Evolutionary conservation across 2,329 filamentous ascomycete species (phyloP), one percentile per base, ranked within the genome.

Genomic region (Didymella sp.): DNA sequence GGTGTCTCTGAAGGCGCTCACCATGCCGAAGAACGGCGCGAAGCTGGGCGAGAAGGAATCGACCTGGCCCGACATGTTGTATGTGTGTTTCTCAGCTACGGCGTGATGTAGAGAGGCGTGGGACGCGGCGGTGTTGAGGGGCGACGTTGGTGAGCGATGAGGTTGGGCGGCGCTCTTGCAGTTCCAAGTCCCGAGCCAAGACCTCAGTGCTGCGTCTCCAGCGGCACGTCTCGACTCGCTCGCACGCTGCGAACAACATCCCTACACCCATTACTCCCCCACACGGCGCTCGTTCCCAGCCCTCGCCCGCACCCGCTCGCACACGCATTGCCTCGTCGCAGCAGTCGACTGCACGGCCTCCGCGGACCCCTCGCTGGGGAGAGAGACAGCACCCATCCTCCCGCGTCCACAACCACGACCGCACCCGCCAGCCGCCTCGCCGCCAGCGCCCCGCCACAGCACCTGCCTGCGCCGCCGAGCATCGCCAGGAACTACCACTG

Each of bases 21-120:
- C 90, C 89, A 94, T 92, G 82, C 91, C 91, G 76, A 94, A 84
- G 82, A 94, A 95, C 69, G 90, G 90, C 80, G 91, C 91, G 76
- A 93, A 94, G 79, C 90, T 90, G 69, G 91, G 91, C 58, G 88
- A 82, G 61, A 67, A 56, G 48, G 63, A 60, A 27, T 70, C 61
- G 17, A 60, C 53, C 33, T 62, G 60, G 40, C 54, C 63, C 49
- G 62, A 62, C 65, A 70, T 70, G 58, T 4, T 62, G 64, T 35
- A 63, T 38, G 45, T 42, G 57, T 28, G 22, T 31, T 13, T 24
- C 25, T 40, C 47, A 28, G 35, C 42, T 33, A 8, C 40, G 28
- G 27, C 21, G 53, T 21, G 48, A 28, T 37, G 53, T 19, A 35
- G 47, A 35, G 28, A 30, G 33, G 33, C n/a, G 33, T 9, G 6